phyloP scores from a whole-genome alignment of 257 asterid species.

The Nyctanthes arbortristis region DNA sequence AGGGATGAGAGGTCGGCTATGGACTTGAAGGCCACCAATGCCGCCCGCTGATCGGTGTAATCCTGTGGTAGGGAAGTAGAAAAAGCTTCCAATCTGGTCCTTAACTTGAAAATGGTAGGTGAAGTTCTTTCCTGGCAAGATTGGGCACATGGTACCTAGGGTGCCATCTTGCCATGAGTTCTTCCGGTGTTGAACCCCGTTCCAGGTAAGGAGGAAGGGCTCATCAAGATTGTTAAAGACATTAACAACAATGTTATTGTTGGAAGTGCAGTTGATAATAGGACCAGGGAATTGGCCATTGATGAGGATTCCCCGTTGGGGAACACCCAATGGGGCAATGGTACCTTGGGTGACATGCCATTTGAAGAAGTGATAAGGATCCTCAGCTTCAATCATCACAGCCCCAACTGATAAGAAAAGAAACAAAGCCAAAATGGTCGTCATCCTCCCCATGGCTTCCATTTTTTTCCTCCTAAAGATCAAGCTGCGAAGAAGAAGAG shows the following conservation, averaged over 20 bases:
- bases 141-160: constrained; percentile 51
- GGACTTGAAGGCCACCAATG: constrained; percentile 42
- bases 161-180: constrained; percentile 66
- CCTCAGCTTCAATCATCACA: constrained; percentile 44
- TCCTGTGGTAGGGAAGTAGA: constrained; percentile 45
- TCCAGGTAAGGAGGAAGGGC: constrained; percentile 49
- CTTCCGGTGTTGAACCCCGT: no score
- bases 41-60: constrained; percentile 50
- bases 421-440: constrained; percentile 34
- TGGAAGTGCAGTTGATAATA: constrained; percentile 39
- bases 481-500: constrained; percentile 24
- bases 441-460: constrained; percentile 31
- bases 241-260: constrained; percentile 40
- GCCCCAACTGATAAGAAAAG: constrained; percentile 33
- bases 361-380: constrained; percentile 41
- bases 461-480: no score
- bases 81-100: no score
- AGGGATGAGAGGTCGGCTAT: no score
- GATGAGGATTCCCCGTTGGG: constrained; percentile 55
- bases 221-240: constrained; percentile 47
- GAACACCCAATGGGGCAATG: constrained; percentile 45
- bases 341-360: constrained; percentile 59
- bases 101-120: constrained; percentile 43
- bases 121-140: constrained; percentile 44
- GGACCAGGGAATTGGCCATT: constrained; percentile 58